Evolutionary conservation across 495 filamentous ascomycete species (phyloP), one percentile per base, ranked within the genome.

Genomic region (Annulohypoxylon bovei): DNA sequence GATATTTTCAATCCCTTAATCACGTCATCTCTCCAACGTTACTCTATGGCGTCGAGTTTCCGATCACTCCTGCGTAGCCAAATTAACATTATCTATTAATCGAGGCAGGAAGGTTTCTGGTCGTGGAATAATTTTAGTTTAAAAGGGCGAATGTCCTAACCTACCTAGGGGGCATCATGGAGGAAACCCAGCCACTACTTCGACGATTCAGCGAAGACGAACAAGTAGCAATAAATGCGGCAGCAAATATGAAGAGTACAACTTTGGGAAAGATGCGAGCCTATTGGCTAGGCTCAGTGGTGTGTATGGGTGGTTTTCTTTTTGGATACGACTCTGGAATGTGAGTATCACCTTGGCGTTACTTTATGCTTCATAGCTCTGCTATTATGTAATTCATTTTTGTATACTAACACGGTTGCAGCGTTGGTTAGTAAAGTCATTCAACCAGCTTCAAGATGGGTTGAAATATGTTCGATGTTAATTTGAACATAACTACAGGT

Each of bases 281-380:
- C 11, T 88, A 87, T 72, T 88, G 81, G 81, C 79, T 88, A 6
- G 84, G 84, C 12, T 74, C 76, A 3, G 81, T 87, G 3, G 79
- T 82, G 0, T 81, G 77, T 56, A 75, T 81, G 47, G 78, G 78
- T 8, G 79, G 79, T 0, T 82, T 82, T 67, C 66, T 82, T 1
- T 81, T 79, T 46, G 78, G 78, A 53, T 80, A 80, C 60, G 78
- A 80, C 30, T 76, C 71, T 56, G 76, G 78, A 62, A 78, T 80
- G 75, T 87, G 44, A 74, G 74, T 70, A n/a, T 46, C 28, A 28
- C 22, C 27, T 9, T 9, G 6, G 11, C 1, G 27, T 50, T 50
- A 50, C 46, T 33, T 28, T 12, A 27, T 14, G 4, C n/a, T 27
- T 20, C 11, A 3, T 14, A 14, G 14, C 39, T 27, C 12, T 20